Evolutionary conservation across 2,329 filamentous ascomycete species (phyloP), one percentile per base, ranked within the genome.

Genomic region (Akanthomyces lecanii): DNA sequence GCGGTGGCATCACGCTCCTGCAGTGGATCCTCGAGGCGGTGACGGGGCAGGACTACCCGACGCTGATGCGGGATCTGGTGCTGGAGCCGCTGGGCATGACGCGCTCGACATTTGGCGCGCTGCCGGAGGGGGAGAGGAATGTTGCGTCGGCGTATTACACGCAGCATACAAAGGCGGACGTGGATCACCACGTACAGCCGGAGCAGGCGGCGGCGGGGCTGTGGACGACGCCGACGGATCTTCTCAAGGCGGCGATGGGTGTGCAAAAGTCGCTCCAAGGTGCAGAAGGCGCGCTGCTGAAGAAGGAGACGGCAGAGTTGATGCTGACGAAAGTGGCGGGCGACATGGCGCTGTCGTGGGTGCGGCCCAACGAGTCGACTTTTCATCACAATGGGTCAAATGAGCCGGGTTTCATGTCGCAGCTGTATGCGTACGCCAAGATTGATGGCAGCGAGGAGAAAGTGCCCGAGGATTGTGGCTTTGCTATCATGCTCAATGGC

Each of bases 191-290:
- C 14, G 55, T 65, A 14, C 38, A 60, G 1, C 67, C 66, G 0
- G 66, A 67, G 47, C 48, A 64, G 14, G 66, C 65, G 3, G 67
- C 67, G 8, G 67, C 65, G 1, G 62, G 67, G 1, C 51, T 69
- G 18, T 70, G 67, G 68, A 69, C 66, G 25, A 69, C 68, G 3
- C 68, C 68, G 4, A 65, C 62, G 4, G 68, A 69, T 4, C 62
- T 70, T 1, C 61, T 70, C 23, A 68, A 65, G 38, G 64, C 64
- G 2, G 38, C 69, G 8, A 21, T 50, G 11, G 68, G 62, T 11
- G 62, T 68, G 11, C 68, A 70, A 36, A 45, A 42, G 18, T 70
- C 68, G 4, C 64, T 70, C 1, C 45, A 57, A 8, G 54, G 59
- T 4, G 14, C 12, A 16, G 64, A 66, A 11, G 63, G 65, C 10